Evolutionary conservation across 306 rosid species (phyloP), one percentile per base, ranked within the genome.

Genomic region (Begonia peltatifolia): DNA sequence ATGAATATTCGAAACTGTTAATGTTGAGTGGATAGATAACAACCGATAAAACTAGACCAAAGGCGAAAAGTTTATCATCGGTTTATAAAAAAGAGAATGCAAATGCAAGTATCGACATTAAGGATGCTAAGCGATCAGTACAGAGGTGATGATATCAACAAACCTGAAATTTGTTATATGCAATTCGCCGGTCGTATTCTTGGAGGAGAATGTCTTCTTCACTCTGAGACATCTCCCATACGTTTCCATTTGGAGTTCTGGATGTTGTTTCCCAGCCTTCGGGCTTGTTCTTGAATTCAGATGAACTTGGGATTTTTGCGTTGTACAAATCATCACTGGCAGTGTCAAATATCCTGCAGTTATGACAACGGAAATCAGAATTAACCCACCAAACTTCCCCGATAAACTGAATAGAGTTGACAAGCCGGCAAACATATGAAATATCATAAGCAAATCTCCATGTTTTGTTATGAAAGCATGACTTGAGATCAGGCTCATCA

Each of bases 201-300:
- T 86, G 97, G 57, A 86, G 89, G 49, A 90, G 94, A 42, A 86
- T 73, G 50, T 90, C 97, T 70, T 90, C 97, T 71, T 90, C 95
- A 60, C 94, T 83, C 63, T 90, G 95, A 9, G 97, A 76, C 95
- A 90, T 90, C 73, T 83, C 92, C 97, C 97, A 90, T 25, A 90
- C 48, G 60, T 77, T 90, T 55, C 87, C 95, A 56, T 86, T 94
- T 30, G 66, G 73, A 51, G 73, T 54, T 69, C 82, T 90, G 6
- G 84, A 62, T 23, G 79, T 65, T n/a, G 97, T 83, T 66, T 90
- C 97, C 97, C 97, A 85, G 23, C 97, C 97, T 59, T 86, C 97
- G 16, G 97, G 97, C 68, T 66, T 73, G 76, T 76, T 77, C 78
- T 84, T 86, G 62, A 80, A 71, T 60, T 86, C 92, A 1, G 78